A percentile compares a stretch with the other conserved stretches of the same genome.
phyloP scores from a whole-genome alignment of 768 basidiomycete species.

The Inosperma sp. region DNA sequence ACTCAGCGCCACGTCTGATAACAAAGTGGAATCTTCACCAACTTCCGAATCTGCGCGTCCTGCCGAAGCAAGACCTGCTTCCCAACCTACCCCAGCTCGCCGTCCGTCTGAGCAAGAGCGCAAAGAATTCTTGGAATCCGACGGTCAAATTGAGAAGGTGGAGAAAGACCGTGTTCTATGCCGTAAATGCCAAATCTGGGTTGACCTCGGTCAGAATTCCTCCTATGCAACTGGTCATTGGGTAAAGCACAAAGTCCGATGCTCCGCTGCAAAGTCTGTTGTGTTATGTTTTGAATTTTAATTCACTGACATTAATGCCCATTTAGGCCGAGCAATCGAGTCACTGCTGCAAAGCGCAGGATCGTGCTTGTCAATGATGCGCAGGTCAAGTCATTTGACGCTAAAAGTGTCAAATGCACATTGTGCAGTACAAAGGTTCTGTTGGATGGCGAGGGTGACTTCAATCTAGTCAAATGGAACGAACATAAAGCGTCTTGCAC shows the following conservation, averaged over 20 bases:
- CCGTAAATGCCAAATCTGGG: slow-evolving; percentile 59
- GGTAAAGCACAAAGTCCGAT: slow-evolving; percentile 47
- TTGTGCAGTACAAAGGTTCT: slow-evolving; percentile 44
- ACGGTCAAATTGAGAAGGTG: slow-evolving; percentile 47
- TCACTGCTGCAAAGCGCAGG: slow-evolving; percentile 60
- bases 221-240: slow-evolving; percentile 50
- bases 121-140: slow-evolving; percentile 47
- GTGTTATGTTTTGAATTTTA: background rate
- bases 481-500: slow-evolving; percentile 55
- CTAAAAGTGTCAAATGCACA: slow-evolving; percentile 45
- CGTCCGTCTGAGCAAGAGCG: slow-evolving; percentile 39
- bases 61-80: slow-evolving; percentile 11
- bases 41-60: slow-evolving; percentile 11
- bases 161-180: slow-evolving; percentile 53
- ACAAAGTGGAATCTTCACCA: slow-evolving; percentile 6
- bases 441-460: slow-evolving; percentile 50
- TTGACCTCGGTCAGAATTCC: slow-evolving; percentile 41
- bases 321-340: slow-evolving; percentile 51
- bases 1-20: slow-evolving; percentile 22
- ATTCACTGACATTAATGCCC: slow-evolving; percentile 3
- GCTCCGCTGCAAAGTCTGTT: slow-evolving; percentile 41
- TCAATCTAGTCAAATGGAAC: slow-evolving; percentile 57
- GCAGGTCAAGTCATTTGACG: slow-evolving; percentile 48
- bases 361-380: slow-evolving; percentile 59
- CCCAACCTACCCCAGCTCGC: slow-evolving; percentile 21